Conservation (phyloP, 2,329 filamentous ascomycete species). For the Helminthosporium solani region DNA sequence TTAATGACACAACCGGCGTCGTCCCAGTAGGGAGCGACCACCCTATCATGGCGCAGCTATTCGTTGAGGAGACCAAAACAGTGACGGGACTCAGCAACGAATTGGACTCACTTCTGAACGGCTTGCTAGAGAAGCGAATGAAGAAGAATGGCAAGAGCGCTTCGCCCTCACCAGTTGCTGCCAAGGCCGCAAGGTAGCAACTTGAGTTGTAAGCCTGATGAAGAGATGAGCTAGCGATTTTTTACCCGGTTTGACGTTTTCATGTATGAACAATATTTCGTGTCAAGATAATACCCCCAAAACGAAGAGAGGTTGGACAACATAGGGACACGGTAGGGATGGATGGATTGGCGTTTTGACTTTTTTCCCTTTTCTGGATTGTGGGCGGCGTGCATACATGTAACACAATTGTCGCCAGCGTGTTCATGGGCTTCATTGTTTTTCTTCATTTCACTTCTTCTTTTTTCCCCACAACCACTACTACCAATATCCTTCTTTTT, state of each 20-base stretch:
- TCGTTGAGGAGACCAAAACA: slow-evolving; percentile 82
- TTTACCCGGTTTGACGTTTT: neutral
- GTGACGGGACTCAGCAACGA: slow-evolving; percentile 85
- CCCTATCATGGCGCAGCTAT: slow-evolving; percentile 76
- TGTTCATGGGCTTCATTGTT: neutral
- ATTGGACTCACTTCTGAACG: slow-evolving; percentile 82
- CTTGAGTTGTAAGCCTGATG: neutral
- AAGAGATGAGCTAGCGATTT: neutral
- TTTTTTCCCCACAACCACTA: neutral
- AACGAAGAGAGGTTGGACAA: neutral
- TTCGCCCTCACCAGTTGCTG: neutral
- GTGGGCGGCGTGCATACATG: neutral
- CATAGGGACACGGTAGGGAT: neutral
- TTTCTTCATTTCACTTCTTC: neutral
- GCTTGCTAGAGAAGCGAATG: slow-evolving; percentile 64
- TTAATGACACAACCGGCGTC: slow-evolving; percentile 88
- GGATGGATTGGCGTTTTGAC: neutral
- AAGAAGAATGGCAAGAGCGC: slow-evolving; percentile 14
- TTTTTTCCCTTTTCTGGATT: neutral
- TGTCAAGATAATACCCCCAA: neutral
- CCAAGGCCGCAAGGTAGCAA: neutral
- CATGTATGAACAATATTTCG: neutral
- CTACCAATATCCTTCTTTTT: neutral
- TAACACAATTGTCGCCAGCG: neutral
- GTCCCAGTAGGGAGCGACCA: slow-evolving; percentile 79